Evolutionary conservation across 2,329 filamentous ascomycete genomes (phyloP), one percentile per base, ranked within the genome.

Genomic region (Alternaria arborescens): DNA sequence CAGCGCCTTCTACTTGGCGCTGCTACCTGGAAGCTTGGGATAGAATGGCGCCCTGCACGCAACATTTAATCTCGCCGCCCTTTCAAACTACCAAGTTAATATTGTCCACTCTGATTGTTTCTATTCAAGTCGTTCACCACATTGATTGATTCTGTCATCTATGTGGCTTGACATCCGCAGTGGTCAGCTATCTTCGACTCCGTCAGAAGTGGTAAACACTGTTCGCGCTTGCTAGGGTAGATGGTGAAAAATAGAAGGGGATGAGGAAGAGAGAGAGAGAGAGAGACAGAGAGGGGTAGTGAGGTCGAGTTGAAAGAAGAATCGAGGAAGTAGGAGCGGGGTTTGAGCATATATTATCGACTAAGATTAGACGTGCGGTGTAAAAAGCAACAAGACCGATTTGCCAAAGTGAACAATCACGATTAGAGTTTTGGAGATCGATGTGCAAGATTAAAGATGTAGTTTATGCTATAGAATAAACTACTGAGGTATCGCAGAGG

Each of bases 251-350:
- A 26, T 7, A 8, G 6, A 26, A 26, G 24, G 1, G 24, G 7
- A 7, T 24, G 30, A 26, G 14, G 43, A 52, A 26, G 41, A 56
- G 16, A 22, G 28, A 24, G 24, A 36, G 54, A 14, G 41, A 20
- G 16, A 4, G 5, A 30, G 26, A 53, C 47, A 0, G 22, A 28
- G 32, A 42, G 51, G 41, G 32, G 28, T 47, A 55, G n/a, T 7
- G 48, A 61, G 38, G 60, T 41, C 3, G 52, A 68, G 55, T 46
- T 68, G 60, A 26, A 16, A 10, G 64, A 65, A 32, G 64, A 46
- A 10, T 2, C 58, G 20, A 59, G 60, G 58, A 48, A 55, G 40
- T 57, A 60, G 48, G 24, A 48, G 43, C 5, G 22, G 38, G 48
- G 50, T 0, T 10, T 51, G 44, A 20, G 16, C 12, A 62, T 61